A percentile compares a stretch with the other conserved stretches of the same genome.
These are phyloP conservation scores for Malassezia yamatoensis DNA, from an alignment of 1,284 basidiomycete species.

Conservation along the genomic window DNA sequence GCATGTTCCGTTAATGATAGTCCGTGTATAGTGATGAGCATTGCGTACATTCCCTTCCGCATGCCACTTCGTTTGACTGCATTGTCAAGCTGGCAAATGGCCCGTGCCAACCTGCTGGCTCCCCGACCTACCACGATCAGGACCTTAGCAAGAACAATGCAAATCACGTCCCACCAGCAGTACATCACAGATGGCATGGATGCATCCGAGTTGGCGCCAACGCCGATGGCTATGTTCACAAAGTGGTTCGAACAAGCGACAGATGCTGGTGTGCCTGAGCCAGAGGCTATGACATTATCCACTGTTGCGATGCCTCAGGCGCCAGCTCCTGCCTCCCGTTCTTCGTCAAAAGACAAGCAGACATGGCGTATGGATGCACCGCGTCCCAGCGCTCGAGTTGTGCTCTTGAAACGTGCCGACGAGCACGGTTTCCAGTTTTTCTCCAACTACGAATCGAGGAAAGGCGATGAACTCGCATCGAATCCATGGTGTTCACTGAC, in stretches of 20 bases:
- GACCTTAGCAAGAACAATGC: not conserved
- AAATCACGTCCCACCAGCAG: conserved; percentile 38
- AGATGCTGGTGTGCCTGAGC: conserved; percentile 32
- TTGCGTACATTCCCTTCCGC: not conserved
- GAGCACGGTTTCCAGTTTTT: conserved; percentile 71
- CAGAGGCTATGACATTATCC: conserved; percentile 45
- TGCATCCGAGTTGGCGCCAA: conserved; percentile 19
- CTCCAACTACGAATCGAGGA: conserved; percentile 89
- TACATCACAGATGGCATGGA: conserved; percentile 37
- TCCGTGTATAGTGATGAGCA: not conserved
- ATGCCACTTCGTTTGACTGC: too few species aligned
- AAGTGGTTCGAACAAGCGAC: conserved; percentile 36
- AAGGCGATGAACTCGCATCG: conserved; percentile 65
- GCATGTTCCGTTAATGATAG: conserved; percentile 47
- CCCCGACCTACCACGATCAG: not conserved
- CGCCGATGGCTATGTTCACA: conserved; percentile 39
- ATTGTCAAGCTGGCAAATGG: not conserved
- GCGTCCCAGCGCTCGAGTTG: conserved; percentile 70
- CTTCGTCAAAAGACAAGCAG: conserved; percentile 3
- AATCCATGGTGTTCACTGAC: conserved; percentile 64
- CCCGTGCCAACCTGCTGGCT: not conserved
- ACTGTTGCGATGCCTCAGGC: conserved; percentile 21
- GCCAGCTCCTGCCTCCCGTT: conserved; percentile 7
- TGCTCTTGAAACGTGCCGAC: conserved; percentile 75
- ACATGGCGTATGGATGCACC: conserved; percentile 9